Evolutionary conservation across 2,329 filamentous ascomycete species (phyloP).

Genomic region (Penicillium sp.): DNA sequence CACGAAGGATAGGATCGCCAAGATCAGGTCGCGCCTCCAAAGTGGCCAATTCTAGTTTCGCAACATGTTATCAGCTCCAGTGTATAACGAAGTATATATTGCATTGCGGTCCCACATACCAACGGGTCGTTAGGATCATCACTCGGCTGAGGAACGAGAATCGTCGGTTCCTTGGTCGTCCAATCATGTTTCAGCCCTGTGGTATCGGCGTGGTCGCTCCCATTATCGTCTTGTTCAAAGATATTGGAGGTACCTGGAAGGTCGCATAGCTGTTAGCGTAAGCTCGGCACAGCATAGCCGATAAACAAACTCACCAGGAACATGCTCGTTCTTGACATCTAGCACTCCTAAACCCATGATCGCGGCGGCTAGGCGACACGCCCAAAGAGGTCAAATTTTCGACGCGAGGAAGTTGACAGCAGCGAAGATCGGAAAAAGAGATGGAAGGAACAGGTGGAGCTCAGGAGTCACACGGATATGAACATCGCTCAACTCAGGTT

Average conservation of each 20-base stretch:
- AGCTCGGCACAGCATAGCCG: neutral
- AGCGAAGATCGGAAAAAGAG: neutral
- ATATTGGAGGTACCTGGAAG: slow-evolving; percentile 56
- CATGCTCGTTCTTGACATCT: slow-evolving; percentile 66
- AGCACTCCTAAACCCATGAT: slow-evolving; percentile 74
- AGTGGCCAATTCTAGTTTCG: slow-evolving; percentile 74
- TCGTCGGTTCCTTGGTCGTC: slow-evolving; percentile 68
- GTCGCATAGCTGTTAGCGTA: neutral
- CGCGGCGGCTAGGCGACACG: neutral
- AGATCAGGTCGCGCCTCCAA: slow-evolving; percentile 81
- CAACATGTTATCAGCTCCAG: slow-evolving; percentile 4
- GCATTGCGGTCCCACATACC: slow-evolving; percentile 52
- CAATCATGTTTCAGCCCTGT: slow-evolving; percentile 71
- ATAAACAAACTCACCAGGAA: slow-evolving; percentile 65
- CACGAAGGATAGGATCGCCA: slow-evolving; percentile 74
- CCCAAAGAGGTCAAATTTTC: neutral
- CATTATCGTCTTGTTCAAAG: slow-evolving; percentile 58
- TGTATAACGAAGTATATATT: neutral
- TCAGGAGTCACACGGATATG: neutral
- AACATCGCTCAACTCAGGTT: slow-evolving; percentile 8
- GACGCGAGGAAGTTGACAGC: neutral
- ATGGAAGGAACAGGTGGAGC: neutral
- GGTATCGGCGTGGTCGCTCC: slow-evolving; percentile 39
- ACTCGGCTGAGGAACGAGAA: slow-evolving; percentile 87
- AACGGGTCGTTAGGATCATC: slow-evolving; percentile 90